Evolutionary conservation across 2,329 filamentous ascomycete species (phyloP), one percentile per base, ranked within the genome.

Genomic region (Ophiostoma sp.): DNA sequence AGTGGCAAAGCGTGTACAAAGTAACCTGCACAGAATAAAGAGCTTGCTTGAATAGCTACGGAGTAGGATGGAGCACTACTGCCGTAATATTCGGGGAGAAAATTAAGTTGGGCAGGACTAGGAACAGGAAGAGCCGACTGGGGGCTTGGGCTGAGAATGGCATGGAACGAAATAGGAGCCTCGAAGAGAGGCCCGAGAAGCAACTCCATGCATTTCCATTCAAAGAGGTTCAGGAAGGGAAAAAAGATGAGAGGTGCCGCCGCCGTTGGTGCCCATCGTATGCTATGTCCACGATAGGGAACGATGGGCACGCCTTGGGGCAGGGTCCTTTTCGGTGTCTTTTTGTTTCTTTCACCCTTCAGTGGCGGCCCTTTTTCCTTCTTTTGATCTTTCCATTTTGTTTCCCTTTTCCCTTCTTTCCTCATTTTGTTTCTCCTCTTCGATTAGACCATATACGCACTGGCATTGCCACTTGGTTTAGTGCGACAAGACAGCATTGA

Each of bases 381-480:
- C 4, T 42, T 42, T 25, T 64, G n/a, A 9, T 12, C 22, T 66
- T 66, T 66, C 12, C 12, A 17, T 9, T 33, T 22, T 68, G 25
- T 50, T 50, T 33, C 28, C 2, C 25, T 50, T 31, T 7, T 15
- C 39, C 59, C 15, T 33, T 33, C 36, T 45, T 31, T 72, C 22
- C 22, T 31, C 25, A 33, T 28, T 15, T 48, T 31, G 42, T 45
- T 42, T 59, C 50, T 69, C 50, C 19, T 42, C 55, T 28, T 57
- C 66, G 45, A 55, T 73, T 70, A 66, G 68, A 17, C 72, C 25
- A 55, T 28, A 25, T 57, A 45, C 52, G 64, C 71, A 55, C 31
- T 72, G 64, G 52, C 71, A 72, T 48, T 69, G 64, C 64, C 63
- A 66, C 59, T 39, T 70, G 57, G 52, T 28, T 45, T 70, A 69